A percentile compares a stretch with the other conserved stretches of the same genome.
phyloP scores from a whole-genome alignment of 148 eudicot species.

The Chenopodium quinoa region DNA sequence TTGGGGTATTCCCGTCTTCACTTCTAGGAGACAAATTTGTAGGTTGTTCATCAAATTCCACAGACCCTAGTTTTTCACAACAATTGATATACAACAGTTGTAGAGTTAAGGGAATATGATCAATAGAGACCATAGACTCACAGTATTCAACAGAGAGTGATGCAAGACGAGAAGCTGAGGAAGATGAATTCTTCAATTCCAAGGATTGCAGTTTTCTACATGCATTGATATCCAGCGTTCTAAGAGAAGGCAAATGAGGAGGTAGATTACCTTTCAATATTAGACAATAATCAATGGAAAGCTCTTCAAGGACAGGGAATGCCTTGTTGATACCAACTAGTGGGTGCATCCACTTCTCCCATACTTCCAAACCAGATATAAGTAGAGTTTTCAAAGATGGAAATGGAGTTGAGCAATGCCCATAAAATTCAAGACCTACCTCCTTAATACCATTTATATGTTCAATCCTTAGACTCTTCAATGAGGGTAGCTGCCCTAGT shows the following conservation, averaged over 20 bases:
- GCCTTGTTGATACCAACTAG: neutral
- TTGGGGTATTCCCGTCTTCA: no score
- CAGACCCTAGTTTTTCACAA: no score
- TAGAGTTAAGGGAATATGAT: neutral
- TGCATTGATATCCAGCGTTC: neutral
- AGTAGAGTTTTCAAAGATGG: neutral
- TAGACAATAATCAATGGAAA: neutral
- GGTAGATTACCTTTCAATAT: neutral
- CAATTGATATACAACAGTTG: no score
- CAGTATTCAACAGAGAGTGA: neutral
- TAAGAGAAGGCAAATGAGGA: neutral
- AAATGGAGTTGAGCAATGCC: neutral
- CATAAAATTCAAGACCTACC: slow-evolving; percentile 11
- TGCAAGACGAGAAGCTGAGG: neutral
- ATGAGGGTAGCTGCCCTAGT: slow-evolving; percentile 3
- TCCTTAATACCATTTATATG: slow-evolving; percentile 1
- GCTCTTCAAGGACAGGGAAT: neutral
- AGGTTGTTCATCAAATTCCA: neutral
- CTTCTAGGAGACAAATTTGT: no score
- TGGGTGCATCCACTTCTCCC: slow-evolving; percentile 13
- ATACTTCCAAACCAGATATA: neutral
- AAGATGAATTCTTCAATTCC: neutral
- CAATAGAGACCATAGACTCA: neutral
- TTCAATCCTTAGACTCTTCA: neutral
- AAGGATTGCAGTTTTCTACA: neutral